Conservation (phyloP, 2,329 filamentous ascomycete genomes). For the Periconia digitata region DNA sequence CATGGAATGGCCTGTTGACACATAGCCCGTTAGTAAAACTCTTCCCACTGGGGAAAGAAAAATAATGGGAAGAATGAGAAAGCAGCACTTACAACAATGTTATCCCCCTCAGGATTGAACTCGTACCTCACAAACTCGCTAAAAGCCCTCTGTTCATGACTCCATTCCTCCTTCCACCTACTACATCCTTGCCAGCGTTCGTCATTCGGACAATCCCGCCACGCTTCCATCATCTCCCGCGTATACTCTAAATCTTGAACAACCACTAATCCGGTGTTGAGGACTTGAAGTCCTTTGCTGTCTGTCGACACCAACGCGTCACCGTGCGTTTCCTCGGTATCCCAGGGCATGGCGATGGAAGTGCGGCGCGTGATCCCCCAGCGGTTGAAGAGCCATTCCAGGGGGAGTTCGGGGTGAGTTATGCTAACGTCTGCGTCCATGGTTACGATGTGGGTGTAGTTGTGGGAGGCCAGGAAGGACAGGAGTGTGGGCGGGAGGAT, state of each 20-base stretch:
- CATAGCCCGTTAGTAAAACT: too few relatives aligned
- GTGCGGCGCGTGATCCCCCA: constrained; percentile 48
- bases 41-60: neutral
- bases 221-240: constrained; percentile 30
- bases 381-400: constrained; percentile 54
- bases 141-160: constrained; percentile 38
- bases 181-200: constrained; percentile 27
- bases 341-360: constrained; percentile 46
- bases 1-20: constrained; percentile 25
- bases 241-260: constrained; percentile 34
- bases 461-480: constrained; percentile 38
- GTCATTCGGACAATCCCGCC: constrained; percentile 33
- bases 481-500: constrained; percentile 45
- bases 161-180: constrained; percentile 29
- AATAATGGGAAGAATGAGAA: neutral
- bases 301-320: constrained; percentile 35
- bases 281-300: constrained; percentile 33
- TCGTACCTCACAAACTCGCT: constrained; percentile 38
- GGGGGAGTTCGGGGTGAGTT: constrained; percentile 46
- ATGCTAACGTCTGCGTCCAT: constrained; percentile 51
- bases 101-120: constrained; percentile 26
- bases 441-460: constrained; percentile 49
- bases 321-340: constrained; percentile 30
- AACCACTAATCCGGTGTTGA: constrained; percentile 46
- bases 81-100: constrained; percentile 21